Evolutionary conservation across 31 red algal genomes (phyloP).

Genomic region (Asparagopsis taxiformis): DNA sequence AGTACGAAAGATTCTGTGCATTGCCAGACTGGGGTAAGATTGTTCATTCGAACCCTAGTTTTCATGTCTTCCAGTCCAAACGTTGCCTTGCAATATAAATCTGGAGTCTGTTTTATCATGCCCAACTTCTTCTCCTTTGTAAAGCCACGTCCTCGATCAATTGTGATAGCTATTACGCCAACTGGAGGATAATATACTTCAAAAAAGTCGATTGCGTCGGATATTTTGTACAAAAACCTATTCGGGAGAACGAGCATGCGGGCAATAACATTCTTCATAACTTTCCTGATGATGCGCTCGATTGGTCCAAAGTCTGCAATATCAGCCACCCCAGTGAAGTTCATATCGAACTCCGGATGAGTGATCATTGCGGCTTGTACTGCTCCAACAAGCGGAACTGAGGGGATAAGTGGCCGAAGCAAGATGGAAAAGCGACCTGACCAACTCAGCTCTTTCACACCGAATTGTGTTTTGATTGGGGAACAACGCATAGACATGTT

Average conservation of each 20-base stretch:
- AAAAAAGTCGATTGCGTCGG: slow-evolving; percentile 56
- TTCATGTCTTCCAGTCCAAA: slow-evolving; percentile 77
- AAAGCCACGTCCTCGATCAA: slow-evolving; percentile 60
- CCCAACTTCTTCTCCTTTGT: slow-evolving; percentile 50
- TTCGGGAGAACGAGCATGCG: slow-evolving; percentile 64
- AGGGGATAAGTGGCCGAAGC: slow-evolving; percentile 51
- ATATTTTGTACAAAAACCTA: slow-evolving; percentile 51
- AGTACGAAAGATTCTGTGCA: slow-evolving; percentile 47
- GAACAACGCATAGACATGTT: slow-evolving; percentile 69
- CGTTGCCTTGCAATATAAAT: slow-evolving; percentile 66
- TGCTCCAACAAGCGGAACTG: slow-evolving; percentile 54
- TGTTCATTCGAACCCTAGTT: slow-evolving; percentile 56
- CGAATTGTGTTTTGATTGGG: slow-evolving; percentile 47
- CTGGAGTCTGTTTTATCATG: slow-evolving; percentile 62
- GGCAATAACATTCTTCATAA: slow-evolving; percentile 64
- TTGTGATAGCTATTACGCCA: slow-evolving; percentile 50
- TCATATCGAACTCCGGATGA: slow-evolving; percentile 59
- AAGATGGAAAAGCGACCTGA: slow-evolving; percentile 51
- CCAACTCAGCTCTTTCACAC: slow-evolving; percentile 67
- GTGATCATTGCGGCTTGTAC: slow-evolving; percentile 67
- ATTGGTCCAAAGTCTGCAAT: slow-evolving; percentile 67
- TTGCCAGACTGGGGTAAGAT: slow-evolving; percentile 45
- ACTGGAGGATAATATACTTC: slow-evolving; percentile 48
- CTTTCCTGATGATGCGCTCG: slow-evolving; percentile 52
- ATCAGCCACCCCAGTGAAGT: slow-evolving; percentile 69